A percentile compares a stretch with the other conserved stretches of the same genome.
phyloP scores from a whole-genome alignment of 177 flowering plant species.

The Telopea speciosissima region DNA sequence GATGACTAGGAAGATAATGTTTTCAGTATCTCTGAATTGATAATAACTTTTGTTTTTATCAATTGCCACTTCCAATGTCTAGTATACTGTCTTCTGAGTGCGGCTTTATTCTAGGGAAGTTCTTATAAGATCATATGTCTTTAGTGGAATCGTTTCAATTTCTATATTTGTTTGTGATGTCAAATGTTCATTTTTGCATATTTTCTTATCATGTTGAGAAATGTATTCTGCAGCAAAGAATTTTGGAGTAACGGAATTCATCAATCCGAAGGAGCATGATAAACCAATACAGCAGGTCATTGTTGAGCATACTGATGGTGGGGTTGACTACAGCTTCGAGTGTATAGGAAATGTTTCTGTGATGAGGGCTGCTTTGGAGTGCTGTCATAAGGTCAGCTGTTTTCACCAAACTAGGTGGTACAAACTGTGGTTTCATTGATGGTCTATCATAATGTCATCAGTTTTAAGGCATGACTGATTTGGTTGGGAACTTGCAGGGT shows the following conservation, averaged over 20 bases:
- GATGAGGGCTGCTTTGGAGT: conserved; percentile 96
- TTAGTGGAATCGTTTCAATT: too few relatives aligned
- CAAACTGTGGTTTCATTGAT: neutral
- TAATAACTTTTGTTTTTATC: too few relatives aligned
- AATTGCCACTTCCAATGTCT: too few relatives aligned
- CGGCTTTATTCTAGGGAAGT: too few relatives aligned
- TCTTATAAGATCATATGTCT: too few relatives aligned
- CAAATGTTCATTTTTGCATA: too few relatives aligned
- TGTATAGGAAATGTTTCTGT: conserved; percentile 91
- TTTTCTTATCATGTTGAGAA: neutral
- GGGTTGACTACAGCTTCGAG: conserved; percentile 98
- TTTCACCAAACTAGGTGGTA: neutral
- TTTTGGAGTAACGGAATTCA: conserved; percentile 91
- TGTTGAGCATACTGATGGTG: conserved; percentile 94
- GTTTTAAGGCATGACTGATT: neutral
- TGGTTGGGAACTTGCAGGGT: conserved; percentile 45
- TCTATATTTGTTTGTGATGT: too few relatives aligned
- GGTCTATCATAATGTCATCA: neutral
- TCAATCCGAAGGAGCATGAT: conserved; percentile 91
- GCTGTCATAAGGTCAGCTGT: conserved; percentile 88
- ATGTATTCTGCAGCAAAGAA: conserved; percentile 59
- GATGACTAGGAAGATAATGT: too few relatives aligned
- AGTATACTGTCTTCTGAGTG: too few relatives aligned
- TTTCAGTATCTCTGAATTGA: too few relatives aligned
- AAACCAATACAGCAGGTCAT: conserved; percentile 90